phyloP scores from a whole-genome alignment of 352 stramenopile genomes.

The Globisporangium barbulae region DNA sequence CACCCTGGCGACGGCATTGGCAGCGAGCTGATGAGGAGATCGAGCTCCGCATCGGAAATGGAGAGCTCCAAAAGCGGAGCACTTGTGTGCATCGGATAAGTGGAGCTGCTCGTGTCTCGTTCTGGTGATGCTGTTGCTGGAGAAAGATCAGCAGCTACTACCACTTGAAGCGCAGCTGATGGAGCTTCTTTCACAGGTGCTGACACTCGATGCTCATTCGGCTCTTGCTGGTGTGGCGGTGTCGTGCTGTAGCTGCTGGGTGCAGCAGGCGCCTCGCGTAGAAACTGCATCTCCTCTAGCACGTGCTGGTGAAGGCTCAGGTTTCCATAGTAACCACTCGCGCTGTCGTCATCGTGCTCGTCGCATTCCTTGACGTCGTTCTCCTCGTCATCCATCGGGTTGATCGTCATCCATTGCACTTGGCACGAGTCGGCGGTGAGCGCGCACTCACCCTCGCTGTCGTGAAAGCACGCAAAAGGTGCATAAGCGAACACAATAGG shows the following conservation, averaged over 20 bases:
- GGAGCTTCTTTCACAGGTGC: not conserved
- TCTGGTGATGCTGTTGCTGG: not conserved
- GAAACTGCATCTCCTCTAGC: not conserved
- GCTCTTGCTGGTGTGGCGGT: not conserved
- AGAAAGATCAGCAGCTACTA: not conserved
- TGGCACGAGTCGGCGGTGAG: slow-evolving; percentile 52
- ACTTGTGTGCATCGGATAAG: slow-evolving; percentile 4
- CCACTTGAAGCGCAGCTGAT: not conserved
- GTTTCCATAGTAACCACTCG: not conserved
- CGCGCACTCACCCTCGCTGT: slow-evolving; percentile 18
- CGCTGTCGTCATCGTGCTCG: slow-evolving; percentile 1
- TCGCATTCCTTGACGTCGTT: slow-evolving; percentile 23
- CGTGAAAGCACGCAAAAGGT: too few species aligned
- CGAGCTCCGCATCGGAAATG: slow-evolving; percentile 51
- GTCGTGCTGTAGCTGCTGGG: not conserved
- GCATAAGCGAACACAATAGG: not conserved
- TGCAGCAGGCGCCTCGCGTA: not conserved
- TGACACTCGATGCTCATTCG: not conserved
- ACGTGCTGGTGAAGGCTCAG: slow-evolving; percentile 13
- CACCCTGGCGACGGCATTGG: slow-evolving; percentile 5
- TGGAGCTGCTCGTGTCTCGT: slow-evolving; percentile 8
- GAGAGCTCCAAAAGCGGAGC: slow-evolving; percentile 50
- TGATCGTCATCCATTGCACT: slow-evolving; percentile 68
- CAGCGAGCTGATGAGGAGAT: slow-evolving; percentile 47
- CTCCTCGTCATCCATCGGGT: slow-evolving; percentile 43